These are phyloP conservation scores for Hamamelis virginiana DNA, from an alignment of 164 flowering plant genomes.

Conservation along the genomic window DNA sequence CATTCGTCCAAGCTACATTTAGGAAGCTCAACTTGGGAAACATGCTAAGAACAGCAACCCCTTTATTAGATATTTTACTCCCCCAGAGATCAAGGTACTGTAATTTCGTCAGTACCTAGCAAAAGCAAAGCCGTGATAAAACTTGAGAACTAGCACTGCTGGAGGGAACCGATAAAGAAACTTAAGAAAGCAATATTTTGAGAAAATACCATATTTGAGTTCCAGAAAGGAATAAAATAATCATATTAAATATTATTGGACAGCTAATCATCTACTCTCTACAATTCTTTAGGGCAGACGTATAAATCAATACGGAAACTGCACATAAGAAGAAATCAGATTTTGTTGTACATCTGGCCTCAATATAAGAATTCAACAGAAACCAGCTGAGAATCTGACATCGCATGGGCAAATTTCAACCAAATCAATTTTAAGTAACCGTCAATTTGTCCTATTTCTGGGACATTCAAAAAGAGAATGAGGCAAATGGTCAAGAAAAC, in stretches of 20 bases:
- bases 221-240: background rate
- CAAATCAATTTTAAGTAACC: background rate
- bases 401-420: background rate
- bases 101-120: conserved; percentile 63
- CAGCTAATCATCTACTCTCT: background rate
- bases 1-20: conserved; percentile 87
- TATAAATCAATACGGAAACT: background rate
- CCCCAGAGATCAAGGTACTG: conserved; percentile 91
- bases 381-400: background rate
- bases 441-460: background rate
- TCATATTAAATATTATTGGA: background rate
- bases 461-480: background rate
- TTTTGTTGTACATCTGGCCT: no score
- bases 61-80: conserved; percentile 66
- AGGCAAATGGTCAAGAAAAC: background rate
- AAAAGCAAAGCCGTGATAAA: conserved; percentile 8
- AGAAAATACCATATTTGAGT: background rate
- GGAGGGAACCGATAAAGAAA: background rate
- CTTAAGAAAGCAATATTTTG: background rate
- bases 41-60: conserved; percentile 42
- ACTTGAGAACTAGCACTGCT: conserved; percentile 5
- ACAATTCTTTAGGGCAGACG: background rate
- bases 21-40: conserved; percentile 67
- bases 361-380: background rate
- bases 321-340: background rate